Conservation (phyloP, 192 early-diverging fungal species). For the Phlyctochytrium arcticum region DNA sequence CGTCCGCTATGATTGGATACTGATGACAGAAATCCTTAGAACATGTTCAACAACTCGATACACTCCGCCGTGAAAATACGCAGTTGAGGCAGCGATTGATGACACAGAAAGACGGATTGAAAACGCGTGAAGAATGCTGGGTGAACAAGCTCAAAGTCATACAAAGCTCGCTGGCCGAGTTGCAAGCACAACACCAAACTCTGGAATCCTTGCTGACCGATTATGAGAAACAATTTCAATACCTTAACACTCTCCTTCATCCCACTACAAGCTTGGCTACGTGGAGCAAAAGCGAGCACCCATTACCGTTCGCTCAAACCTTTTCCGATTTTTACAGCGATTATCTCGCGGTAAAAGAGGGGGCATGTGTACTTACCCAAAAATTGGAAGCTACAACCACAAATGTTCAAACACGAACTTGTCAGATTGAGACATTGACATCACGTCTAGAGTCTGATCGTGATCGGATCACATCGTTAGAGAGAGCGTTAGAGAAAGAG, state of each 20-base stretch:
- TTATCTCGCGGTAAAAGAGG: neutral
- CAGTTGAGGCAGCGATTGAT: neutral
- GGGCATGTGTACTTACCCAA: neutral
- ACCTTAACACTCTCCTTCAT: neutral
- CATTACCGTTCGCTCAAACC: slow-evolving; percentile 7
- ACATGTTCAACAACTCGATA: slow-evolving; percentile 7
- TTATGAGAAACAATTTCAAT: slow-evolving; percentile 19
- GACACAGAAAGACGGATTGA: neutral
- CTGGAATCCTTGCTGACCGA: slow-evolving; percentile 8
- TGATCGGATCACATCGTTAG: neutral
- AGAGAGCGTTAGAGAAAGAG: slow-evolving; percentile 10
- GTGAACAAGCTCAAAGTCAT: slow-evolving; percentile 16
- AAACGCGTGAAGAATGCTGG: slow-evolving; percentile 18
- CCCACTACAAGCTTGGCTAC: neutral
- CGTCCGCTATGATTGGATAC: neutral
- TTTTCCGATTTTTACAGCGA: slow-evolving; percentile 14
- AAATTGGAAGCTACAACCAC: neutral
- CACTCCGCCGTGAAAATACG: slow-evolving; percentile 8
- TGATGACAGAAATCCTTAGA: slow-evolving; percentile 2
- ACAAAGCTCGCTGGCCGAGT: slow-evolving; percentile 4
- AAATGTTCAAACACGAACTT: neutral
- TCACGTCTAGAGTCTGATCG: neutral
- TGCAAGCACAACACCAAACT: slow-evolving; percentile 1
- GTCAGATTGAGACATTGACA: neutral
- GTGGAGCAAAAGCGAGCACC: slow-evolving; percentile 7